phyloP scores from a whole-genome alignment of 2,329 filamentous ascomycete species.

The Ambrosiella beaveri region DNA sequence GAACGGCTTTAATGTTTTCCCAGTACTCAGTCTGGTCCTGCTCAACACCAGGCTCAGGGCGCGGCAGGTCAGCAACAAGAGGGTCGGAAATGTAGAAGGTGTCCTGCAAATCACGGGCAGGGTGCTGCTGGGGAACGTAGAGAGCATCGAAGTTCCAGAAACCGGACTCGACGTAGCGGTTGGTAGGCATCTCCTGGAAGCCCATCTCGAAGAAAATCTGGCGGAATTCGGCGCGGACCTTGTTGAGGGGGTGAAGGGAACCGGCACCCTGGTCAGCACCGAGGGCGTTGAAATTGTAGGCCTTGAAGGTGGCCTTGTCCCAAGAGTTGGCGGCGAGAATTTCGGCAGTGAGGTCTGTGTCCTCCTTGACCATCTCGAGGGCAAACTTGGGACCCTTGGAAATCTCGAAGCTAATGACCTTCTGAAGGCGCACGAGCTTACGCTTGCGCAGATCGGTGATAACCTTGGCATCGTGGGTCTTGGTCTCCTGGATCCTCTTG shows the following conservation, averaged over 20 bases:
- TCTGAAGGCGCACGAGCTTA: conserved; percentile 70
- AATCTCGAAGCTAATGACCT: conserved; percentile 71
- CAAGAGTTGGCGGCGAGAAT: conserved; percentile 79
- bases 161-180: conserved; percentile 82
- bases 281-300: conserved; percentile 53
- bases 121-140: conserved; percentile 94
- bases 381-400: conserved; percentile 78
- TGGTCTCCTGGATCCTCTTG: conserved; percentile 50
- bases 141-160: conserved; percentile 99
- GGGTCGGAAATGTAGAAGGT: conserved; percentile 98
- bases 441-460: conserved; percentile 76
- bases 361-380: conserved; percentile 74
- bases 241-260: conserved; percentile 59
- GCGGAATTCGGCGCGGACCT: conserved; percentile 88
- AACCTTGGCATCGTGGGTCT: conserved; percentile 57
- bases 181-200: conserved; percentile 95
- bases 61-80: conserved; percentile 51
- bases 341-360: conserved; percentile 85
- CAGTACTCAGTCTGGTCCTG: conserved; percentile 57
- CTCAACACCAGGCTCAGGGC: conserved; percentile 33
- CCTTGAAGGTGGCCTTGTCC: conserved; percentile 85
- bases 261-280: conserved; percentile 44
- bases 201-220: conserved; percentile 99
- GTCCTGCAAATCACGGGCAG: conserved; percentile 90
- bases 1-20: conserved; percentile 71